A percentile compares a stretch with the other conserved stretches of the same genome.
phyloP scores from a whole-genome alignment of 768 basidiomycete genomes.

The Ramaria sp. region DNA sequence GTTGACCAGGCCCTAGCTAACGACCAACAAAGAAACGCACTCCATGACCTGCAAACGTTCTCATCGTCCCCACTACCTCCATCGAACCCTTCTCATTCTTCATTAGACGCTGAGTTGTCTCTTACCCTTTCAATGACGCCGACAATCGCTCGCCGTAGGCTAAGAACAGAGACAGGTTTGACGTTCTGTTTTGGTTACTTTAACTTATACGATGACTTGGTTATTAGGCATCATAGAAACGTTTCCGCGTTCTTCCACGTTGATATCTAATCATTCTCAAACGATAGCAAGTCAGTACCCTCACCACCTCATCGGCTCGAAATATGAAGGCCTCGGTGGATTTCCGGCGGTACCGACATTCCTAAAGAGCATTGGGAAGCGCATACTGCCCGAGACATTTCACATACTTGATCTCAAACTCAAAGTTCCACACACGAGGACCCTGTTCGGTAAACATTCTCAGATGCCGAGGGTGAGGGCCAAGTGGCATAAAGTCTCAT shows the following conservation, averaged over 20 bases:
- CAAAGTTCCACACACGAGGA: constrained; percentile 64
- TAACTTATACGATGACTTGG: background rate
- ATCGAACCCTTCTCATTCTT: no score
- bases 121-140: no score
- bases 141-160: no score
- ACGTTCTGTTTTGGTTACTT: background rate
- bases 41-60: no score
- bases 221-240: background rate
- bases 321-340: constrained; percentile 16
- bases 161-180: no score
- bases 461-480: no score
- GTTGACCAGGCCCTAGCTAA: no score
- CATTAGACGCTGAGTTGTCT: no score
- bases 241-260: background rate
- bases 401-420: constrained; percentile 54
- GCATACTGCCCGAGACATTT: constrained; percentile 54
- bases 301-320: background rate
- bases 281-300: background rate
- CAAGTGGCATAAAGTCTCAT: constrained; percentile 31
- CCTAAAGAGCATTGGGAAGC: constrained; percentile 28
- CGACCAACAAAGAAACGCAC: no score
- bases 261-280: background rate
- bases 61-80: no score
- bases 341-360: constrained; percentile 25
- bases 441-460: constrained; percentile 25